Evolutionary conservation across 2,329 filamentous ascomycete species (phyloP), one percentile per base, ranked within the genome.

Genomic region (Teratosphaeria viscida): DNA sequence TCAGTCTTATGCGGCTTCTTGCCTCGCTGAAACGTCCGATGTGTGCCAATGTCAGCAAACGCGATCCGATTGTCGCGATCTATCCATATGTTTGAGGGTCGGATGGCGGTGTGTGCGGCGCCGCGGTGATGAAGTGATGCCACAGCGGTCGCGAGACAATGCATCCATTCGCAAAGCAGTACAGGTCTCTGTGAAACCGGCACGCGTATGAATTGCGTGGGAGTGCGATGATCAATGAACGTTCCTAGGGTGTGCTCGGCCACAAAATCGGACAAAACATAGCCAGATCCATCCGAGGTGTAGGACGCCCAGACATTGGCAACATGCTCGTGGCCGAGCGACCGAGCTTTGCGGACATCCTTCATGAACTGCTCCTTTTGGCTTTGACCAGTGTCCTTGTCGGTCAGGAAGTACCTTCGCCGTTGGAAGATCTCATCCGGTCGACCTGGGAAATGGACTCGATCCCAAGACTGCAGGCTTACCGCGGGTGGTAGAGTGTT

Each of bases 301-400:
- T 90, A 91, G 0, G 88, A 88, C 2, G 82, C 84, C 81, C 83
- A 89, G 52, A 87, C 82, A 11, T 83, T 84, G n/a, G 84, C 82
- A 60, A 91, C 78, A 68, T 91, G 88, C 52, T 84, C 80, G 68
- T 89, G 87, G 60, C 83, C 78, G 16, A 88, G 69, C 57, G 78
- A 76, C 65, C 77, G 82, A 62, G 86, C 80, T 59, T 77, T 78
- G 60, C 82, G 79, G 52, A 89, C 73, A 63, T 87, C 84, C 60
- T 80, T 77, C 34, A 84, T 72, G 67, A 89, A 88, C 10, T 83
- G 81, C 35, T 32, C 77, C 53, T 12, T 55, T 19, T 32, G 34
- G 19, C 2, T 55, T 55, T 55, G 29, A 29, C 65, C 66, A 11
- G 63, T 68, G 1, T 68, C 69, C 54, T 66, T 67, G 52, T 68